Evolutionary conservation across 2,329 filamentous ascomycete species (phyloP).

Genomic region (Thelonectria olida): DNA sequence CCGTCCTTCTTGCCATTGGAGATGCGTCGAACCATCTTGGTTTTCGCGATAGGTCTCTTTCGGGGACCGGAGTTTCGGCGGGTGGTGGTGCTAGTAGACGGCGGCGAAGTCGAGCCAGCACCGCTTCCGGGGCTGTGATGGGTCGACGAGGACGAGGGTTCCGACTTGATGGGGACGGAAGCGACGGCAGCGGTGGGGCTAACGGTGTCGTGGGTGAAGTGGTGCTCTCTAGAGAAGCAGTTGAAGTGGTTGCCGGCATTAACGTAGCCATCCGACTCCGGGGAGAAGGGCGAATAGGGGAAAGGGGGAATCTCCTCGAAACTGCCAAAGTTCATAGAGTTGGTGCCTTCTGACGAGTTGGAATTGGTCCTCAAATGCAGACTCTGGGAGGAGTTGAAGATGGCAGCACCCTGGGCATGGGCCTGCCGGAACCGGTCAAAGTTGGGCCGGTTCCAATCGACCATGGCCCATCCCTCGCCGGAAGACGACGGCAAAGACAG

Average conservation of each 20-base stretch:
- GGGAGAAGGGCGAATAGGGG: constrained; percentile 82
- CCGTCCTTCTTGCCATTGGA: constrained; percentile 82
- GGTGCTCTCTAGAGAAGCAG: constrained; percentile 66
- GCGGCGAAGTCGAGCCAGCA: constrained; percentile 67
- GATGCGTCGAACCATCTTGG: constrained; percentile 85
- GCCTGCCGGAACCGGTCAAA: constrained; percentile 66
- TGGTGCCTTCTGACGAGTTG: constrained; percentile 80
- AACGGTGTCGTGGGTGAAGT: constrained; percentile 64
- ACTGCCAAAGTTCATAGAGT: constrained; percentile 75
- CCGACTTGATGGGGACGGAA: constrained; percentile 74
- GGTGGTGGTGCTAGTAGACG: constrained; percentile 66
- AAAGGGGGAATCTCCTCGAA: constrained; percentile 81
- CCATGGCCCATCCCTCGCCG: constrained; percentile 86
- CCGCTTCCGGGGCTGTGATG: constrained; percentile 70
- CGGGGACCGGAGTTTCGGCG: constrained; percentile 76
- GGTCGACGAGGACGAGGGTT: constrained; percentile 55
- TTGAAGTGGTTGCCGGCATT: constrained; percentile 69
- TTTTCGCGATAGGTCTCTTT: constrained; percentile 82
- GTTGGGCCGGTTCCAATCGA: constrained; percentile 78
- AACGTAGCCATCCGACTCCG: constrained; percentile 78
- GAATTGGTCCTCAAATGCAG: constrained; percentile 88
- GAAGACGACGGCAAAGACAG: constrained; percentile 82
- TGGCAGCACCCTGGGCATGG: constrained; percentile 67
- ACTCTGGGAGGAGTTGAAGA: constrained; percentile 93
- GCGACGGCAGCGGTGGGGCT: constrained; percentile 75